Evolutionary conservation across 208 protist species (phyloP), one percentile per base, ranked within the genome.

Genomic region (Wallacemonas rigidus): DNA sequence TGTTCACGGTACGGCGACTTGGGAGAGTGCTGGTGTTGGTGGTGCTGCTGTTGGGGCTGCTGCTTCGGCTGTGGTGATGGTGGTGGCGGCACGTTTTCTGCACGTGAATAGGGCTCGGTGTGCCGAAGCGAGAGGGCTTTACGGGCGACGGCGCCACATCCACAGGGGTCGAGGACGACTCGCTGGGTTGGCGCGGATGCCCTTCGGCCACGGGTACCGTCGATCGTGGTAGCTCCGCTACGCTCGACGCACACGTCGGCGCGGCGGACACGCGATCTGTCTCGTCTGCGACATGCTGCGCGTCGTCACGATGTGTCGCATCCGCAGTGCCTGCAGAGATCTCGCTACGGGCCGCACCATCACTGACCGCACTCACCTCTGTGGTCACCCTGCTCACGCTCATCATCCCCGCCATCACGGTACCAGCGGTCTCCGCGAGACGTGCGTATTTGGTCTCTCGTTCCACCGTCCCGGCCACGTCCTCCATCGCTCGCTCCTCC

Each of bases 241-340:
- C 57, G 35, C 57, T 63, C 4, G 57, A 63, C 12, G 35, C n/a
- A 39, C 57, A 63, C 57, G 57, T 63, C 57, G 57, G 57, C 9
- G 57, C 57, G 11, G 4, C 39, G 9, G 57, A 63, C 36, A 17
- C 57, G 39, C 57, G 5, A 4, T 63, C 57, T 17, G 54, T 17
- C 35, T 17, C 9, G 6, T 8, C 54, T 58, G 26, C 26, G 26
- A 26, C 26, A 0, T 26, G 26, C 26, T 26, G 26, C 26, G 26
- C 26, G 26, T 26, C 48, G 48, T 53, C 48, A 53, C 15, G 48
- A 9, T 53, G 48, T 0, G 48, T 15, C 15, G 54, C 54, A 58
- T 58, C 1, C 54, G 54, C 54, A 26, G 26, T 26, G 26, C 26
- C 26, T 26, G 26, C 26, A 26, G 26, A 26, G 26, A 26, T 26